These are phyloP conservation scores for Aspergillus nanangensis DNA, from an alignment of 495 filamentous ascomycete genomes.

Conservation along the genomic window DNA sequence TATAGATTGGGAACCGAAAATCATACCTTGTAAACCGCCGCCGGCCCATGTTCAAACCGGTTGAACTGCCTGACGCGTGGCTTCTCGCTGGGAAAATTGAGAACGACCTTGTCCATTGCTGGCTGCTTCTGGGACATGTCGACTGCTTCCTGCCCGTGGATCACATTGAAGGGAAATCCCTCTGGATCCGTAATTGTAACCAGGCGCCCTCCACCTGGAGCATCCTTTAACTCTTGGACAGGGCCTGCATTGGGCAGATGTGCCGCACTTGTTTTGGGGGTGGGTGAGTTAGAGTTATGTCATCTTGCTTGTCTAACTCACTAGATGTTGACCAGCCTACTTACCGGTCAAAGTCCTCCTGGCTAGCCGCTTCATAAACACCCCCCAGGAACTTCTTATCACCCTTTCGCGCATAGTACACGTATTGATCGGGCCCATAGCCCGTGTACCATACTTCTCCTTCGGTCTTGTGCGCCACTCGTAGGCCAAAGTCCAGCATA, in stretches of 20 bases:
- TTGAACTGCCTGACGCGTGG: slow-evolving; percentile 16
- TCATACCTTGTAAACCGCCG: slow-evolving; percentile 56
- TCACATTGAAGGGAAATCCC: slow-evolving; percentile 23
- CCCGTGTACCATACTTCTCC: slow-evolving; percentile 54
- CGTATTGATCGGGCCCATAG: slow-evolving; percentile 54
- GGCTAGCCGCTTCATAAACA: slow-evolving; percentile 50
- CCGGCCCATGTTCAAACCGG: slow-evolving; percentile 47
- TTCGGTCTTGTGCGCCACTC: slow-evolving; percentile 34
- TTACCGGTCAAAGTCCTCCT: slow-evolving; percentile 44
- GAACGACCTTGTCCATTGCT: slow-evolving; percentile 13
- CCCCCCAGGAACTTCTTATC: slow-evolving; percentile 50
- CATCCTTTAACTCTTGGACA: slow-evolving; percentile 11
- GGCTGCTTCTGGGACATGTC: not conserved
- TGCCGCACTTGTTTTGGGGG: slow-evolving; percentile 5
- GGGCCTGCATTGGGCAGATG: slow-evolving; percentile 2
- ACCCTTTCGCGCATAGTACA: slow-evolving; percentile 44
- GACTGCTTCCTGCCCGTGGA: slow-evolving; percentile 17
- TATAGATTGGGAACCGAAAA: not conserved
- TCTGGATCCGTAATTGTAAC: slow-evolving; percentile 28
- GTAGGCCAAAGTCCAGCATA: slow-evolving; percentile 53
- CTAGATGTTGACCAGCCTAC: too few relatives aligned
- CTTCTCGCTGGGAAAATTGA: slow-evolving; percentile 20
- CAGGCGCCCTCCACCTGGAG: slow-evolving; percentile 20
- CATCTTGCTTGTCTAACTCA: not conserved
- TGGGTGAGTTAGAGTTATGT: not conserved